Evolutionary conservation across 2,329 filamentous ascomycete genomes (phyloP), one percentile per base, ranked within the genome.

Genomic region (Mollisia scopiformis): DNA sequence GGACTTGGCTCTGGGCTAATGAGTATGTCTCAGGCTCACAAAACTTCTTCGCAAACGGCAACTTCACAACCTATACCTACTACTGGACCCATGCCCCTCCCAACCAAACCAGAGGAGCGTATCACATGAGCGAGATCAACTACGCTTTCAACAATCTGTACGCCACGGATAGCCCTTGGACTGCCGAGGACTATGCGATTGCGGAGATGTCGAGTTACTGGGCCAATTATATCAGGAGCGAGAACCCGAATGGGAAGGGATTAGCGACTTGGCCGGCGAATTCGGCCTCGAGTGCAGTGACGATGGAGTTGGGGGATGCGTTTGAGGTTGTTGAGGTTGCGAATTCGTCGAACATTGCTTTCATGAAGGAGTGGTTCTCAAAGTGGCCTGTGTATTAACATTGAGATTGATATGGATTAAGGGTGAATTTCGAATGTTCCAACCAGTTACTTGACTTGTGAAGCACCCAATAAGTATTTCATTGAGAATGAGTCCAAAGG

Each of bases 181-280:
- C 62, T 16, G 35, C 56, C 0, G 41, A 62, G 11, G 72, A 75
- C 53, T 73, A 71, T 57, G 55, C 53, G n/a, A 63, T 74, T 16
- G 61, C 68, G 56, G 54, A 53, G 16, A 71, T 89, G 35, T 87
- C 90, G 68, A 81, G 79, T 0, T 93, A 92, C 73, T 92, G 88
- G 88, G 84, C 85, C 2, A 90, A 87, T 66, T 93, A 93, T 71
- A 85, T 92, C 63, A 77, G 82, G 33, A 79, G 78, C 0, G 80
- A 85, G 47, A 79, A 93, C 71, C 90, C 90, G 0, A 92, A 92
- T 53, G 66, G 68, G 11, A 62, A 55, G 0, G 63, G 64, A 31
- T 46, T 71, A 14, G 63, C 59, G 16, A 28, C 51, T 7, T 69
- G 56, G 51, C 63, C 62, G 1, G 58, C 62, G 2, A 61, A 60